These are phyloP conservation scores for Thielaviopsis populi DNA, from an alignment of 2,329 filamentous ascomycete genomes.

Conservation along the genomic window DNA sequence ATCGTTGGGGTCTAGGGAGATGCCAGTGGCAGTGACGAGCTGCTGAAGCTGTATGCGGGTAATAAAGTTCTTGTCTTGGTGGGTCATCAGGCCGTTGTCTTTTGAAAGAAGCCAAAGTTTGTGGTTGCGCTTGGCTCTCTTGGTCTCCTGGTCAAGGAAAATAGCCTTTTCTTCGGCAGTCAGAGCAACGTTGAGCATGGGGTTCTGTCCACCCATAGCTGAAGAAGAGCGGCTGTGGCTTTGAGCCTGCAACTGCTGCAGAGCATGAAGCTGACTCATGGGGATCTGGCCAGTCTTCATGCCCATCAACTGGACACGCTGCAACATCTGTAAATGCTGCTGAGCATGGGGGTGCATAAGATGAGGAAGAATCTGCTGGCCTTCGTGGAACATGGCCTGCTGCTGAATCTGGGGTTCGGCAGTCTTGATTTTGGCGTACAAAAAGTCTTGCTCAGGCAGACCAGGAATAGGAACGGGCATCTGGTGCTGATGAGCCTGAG, in stretches of 20 bases:
- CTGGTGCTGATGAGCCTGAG: constrained; percentile 14
- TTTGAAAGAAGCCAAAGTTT: constrained; percentile 90
- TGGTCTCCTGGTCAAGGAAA: constrained; percentile 80
- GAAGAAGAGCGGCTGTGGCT: constrained; percentile 1
- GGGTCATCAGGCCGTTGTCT: constrained; percentile 96
- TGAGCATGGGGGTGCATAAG: constrained; percentile 25
- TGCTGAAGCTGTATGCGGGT: constrained; percentile 96
- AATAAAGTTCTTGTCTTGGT: constrained; percentile 98
- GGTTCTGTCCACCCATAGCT: constrained; percentile 7
- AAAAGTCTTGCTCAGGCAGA: constrained; percentile 15
- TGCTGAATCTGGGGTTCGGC: constrained; percentile 24
- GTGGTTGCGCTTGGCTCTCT: constrained; percentile 91
- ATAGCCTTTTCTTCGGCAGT: constrained; percentile 71
- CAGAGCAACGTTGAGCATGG: constrained; percentile 40
- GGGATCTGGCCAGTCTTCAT: constrained; percentile 41
- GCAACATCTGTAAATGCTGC: constrained; percentile 23
- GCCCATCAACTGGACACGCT: constrained; percentile 25
- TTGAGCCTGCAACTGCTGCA: constrained; percentile 24
- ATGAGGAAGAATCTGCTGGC: constrained; percentile 33
- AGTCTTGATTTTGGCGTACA: constrained; percentile 14
- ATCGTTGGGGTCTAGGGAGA: constrained; percentile 61
- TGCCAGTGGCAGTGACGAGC: constrained; percentile 80
- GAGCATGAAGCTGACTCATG: constrained; percentile 51
- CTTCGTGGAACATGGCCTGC: constrained; percentile 18
- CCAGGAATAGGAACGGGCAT: constrained; percentile 7